A percentile compares a stretch with the other conserved stretches of the same genome.
phyloP scores from a whole-genome alignment of 345 rosid species.

The Acer saccharum region DNA sequence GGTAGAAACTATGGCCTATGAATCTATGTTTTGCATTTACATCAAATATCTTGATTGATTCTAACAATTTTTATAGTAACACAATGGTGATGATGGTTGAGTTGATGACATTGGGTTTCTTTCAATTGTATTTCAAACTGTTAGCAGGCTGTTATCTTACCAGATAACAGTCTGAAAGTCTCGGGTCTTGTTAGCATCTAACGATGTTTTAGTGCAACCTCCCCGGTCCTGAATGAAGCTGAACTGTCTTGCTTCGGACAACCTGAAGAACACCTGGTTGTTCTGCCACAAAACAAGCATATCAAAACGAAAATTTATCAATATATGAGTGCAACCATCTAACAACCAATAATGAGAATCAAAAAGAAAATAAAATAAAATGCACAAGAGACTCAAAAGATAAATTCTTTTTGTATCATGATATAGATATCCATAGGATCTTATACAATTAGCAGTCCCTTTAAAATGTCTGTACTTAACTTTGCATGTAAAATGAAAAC shows the following conservation, averaged over 20 bases:
- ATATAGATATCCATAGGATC: no score
- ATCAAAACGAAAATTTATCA: background rate
- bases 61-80: background rate
- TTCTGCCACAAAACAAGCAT: slow-evolving; percentile 43
- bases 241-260: slow-evolving; percentile 59
- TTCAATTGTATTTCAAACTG: no score
- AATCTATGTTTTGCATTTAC: background rate
- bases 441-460: no score
- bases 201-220: slow-evolving; percentile 31
- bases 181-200: slow-evolving; percentile 5
- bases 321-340: background rate
- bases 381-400: no score
- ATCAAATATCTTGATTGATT: background rate
- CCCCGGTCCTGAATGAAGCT: slow-evolving; percentile 57
- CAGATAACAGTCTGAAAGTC: background rate
- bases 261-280: slow-evolving; percentile 92
- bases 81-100: no score
- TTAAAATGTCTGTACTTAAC: no score
- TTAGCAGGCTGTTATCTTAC: no score
- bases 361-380: no score
- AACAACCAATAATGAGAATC: no score
- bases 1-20: background rate
- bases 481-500: no score
- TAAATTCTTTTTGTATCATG: no score
- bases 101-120: no score